phyloP scores from a whole-genome alignment of 768 basidiomycete genomes.

The Podaxis sp. region DNA sequence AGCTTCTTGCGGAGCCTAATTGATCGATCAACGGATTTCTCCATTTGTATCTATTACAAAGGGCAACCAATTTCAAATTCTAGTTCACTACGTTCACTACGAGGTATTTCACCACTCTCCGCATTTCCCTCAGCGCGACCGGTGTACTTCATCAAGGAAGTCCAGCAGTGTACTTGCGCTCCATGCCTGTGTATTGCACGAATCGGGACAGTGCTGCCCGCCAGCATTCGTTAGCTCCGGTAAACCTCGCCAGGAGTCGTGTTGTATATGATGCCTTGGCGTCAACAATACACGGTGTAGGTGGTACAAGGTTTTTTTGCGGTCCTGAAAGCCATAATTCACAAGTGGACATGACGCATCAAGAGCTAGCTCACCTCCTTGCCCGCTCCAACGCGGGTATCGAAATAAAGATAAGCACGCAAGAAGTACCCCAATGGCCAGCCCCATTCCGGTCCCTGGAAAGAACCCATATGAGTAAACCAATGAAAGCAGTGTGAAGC shows the following conservation, averaged over 20 bases:
- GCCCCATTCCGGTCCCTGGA: slow-evolving; percentile 89
- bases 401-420: slow-evolving; percentile 89
- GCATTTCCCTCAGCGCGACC: slow-evolving; percentile 14
- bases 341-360: background rate
- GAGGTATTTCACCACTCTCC: background rate
- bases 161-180: slow-evolving; percentile 91
- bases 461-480: slow-evolving; percentile 20
- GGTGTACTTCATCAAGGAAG: slow-evolving; percentile 77
- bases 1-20: background rate
- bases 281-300: slow-evolving; percentile 72
- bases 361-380: slow-evolving; percentile 52
- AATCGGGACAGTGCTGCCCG: slow-evolving; percentile 81
- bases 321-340: slow-evolving; percentile 47
- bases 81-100: background rate
- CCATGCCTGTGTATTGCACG: slow-evolving; percentile 96
- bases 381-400: slow-evolving; percentile 64
- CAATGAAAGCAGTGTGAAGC: background rate
- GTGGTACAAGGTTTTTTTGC: slow-evolving; percentile 71
- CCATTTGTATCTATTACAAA: too few relatives aligned
- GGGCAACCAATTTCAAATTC: background rate
- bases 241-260: slow-evolving; percentile 89
- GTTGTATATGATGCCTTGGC: slow-evolving; percentile 71
- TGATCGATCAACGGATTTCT: background rate
- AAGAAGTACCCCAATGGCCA: slow-evolving; percentile 97
- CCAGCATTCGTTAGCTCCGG: slow-evolving; percentile 91